Base-by-base conservation (phyloP, 306 rosid genomes). In the Castanopsis chinensis region DNA sequence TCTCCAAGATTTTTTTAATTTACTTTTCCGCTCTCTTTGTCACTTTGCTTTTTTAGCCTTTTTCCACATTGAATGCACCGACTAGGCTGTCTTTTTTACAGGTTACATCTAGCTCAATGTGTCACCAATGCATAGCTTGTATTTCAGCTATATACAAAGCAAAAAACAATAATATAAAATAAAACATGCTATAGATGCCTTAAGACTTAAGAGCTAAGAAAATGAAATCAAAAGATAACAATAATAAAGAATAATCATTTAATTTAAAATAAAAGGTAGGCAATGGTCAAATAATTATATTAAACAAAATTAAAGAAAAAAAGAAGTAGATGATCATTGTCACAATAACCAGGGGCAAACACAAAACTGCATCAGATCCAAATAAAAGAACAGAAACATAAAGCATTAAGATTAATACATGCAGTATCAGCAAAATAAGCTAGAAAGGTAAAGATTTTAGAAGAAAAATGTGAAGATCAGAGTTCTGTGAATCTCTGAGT, bases 151-250 rank as follows among this genome's bases (percentile, higher is more conserved):
- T n/a, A 33, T 41, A 41, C 45, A 41, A 41, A 41, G 1, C 17
- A 0, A 68, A 68, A 87, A 73, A 80, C 82, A 41, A 83, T 65
- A 77, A 73, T 86, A 81, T 64, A 83, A 71, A 74, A 72, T 43
- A 72, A 55, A 59, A 52, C 23, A 37, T 23, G 58, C 20, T 43
- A 1, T 17, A 75, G 63, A 79, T 27, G 37, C 28, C 45, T 41
- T 41, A 41, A 41, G 45, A 78, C 79, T 45, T 71, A 65, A 79
- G 65, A 21, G 56, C 63, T 79, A 51, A 23, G 61, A 35, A 83
- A 72, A 79, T 56, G 51, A 64, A 9, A 72, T 64, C 67, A 68
- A 17, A 17, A 4, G 21, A 27, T 5, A 27, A 59, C 4, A 27
- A 58, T 27, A 75, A 53, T 67, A 53, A 74, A 23, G 37, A 69